Evolutionary conservation across 2,329 filamentous ascomycete genomes (phyloP).

Genomic region (Trichoderma asperellum): DNA sequence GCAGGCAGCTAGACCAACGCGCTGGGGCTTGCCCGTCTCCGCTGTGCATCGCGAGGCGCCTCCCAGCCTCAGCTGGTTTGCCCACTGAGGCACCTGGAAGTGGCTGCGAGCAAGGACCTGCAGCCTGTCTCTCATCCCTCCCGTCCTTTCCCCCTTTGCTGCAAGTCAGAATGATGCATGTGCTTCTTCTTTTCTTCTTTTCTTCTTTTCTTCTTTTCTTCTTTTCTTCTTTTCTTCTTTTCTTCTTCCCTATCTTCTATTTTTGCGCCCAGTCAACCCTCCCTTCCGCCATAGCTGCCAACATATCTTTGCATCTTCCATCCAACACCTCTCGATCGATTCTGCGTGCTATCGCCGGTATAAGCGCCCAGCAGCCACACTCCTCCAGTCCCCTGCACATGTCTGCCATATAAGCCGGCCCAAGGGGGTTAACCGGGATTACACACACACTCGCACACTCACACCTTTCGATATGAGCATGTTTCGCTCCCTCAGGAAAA

Average conservation of each 20-base stretch:
- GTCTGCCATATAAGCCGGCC: conserved; percentile 16
- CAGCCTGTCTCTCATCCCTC: not conserved
- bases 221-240: too few species aligned
- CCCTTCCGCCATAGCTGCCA: not conserved
- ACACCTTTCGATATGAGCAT: conserved; percentile 31
- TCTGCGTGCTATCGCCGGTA: not conserved
- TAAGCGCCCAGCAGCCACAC: conserved; percentile 2
- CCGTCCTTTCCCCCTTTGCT: not conserved
- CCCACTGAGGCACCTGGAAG: not conserved
- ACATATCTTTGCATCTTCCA: not conserved
- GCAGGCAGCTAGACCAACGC: conserved; percentile 4
- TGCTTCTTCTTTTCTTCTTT: not conserved
- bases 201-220: not conserved
- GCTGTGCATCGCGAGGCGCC: conserved; percentile 18
- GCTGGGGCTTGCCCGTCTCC: conserved; percentile 10
- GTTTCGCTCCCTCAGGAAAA: conserved; percentile 36
- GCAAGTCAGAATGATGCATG: not conserved
- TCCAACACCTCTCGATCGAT: not conserved
- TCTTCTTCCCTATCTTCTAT: not conserved
- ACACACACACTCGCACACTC: conserved; percentile 10
- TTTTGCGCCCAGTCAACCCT: not conserved
- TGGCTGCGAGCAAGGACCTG: not conserved
- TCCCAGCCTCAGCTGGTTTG: conserved; percentile 5
- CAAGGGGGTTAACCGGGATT: conserved; percentile 11
- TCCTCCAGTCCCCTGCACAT: conserved; percentile 10